A percentile compares a stretch with the other conserved stretches of the same genome.
These are phyloP conservation scores for Phallus indusiatus DNA, from an alignment of 768 basidiomycete genomes.

Conservation along the genomic window DNA sequence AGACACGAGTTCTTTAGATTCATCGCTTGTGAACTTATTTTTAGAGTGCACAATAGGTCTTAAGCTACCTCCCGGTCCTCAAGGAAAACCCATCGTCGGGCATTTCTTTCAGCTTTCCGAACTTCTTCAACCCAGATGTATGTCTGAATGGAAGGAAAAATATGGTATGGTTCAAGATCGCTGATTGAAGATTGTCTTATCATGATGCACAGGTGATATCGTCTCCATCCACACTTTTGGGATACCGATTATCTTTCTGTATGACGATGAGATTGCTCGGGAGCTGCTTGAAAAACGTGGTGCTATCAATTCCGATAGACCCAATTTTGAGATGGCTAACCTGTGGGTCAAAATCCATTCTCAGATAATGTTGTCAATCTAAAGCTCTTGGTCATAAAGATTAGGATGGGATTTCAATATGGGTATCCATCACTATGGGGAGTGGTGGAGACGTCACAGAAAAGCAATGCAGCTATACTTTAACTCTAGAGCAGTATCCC, in stretches of 20 bases:
- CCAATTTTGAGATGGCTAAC: slow-evolving; percentile 16
- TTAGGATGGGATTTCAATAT: slow-evolving; percentile 33
- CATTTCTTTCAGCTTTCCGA: neutral
- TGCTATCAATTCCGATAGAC: slow-evolving; percentile 18
- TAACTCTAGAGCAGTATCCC: slow-evolving; percentile 17
- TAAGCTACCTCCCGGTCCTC: neutral
- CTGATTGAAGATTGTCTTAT: neutral
- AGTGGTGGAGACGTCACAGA: slow-evolving; percentile 30
- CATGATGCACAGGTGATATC: neutral
- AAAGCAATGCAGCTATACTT: slow-evolving; percentile 31
- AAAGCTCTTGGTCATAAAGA: slow-evolving; percentile 7
- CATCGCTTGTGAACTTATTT: neutral
- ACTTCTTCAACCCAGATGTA: neutral
- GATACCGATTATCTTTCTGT: neutral
- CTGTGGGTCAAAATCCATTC: slow-evolving; percentile 2
- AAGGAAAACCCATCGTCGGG: neutral
- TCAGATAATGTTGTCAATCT: neutral
- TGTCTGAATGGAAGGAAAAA: neutral
- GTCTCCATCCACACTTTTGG: neutral
- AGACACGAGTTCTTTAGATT: neutral
- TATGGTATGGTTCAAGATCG: neutral
- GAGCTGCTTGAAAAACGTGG: slow-evolving; percentile 22
- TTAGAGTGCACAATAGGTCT: neutral
- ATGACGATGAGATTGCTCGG: slow-evolving; percentile 8
- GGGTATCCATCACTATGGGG: slow-evolving; percentile 26